A percentile compares a stretch with the other conserved stretches of the same genome.
phyloP scores from a whole-genome alignment of 1,139 yeast species.

The Tardiomyces blankii region DNA sequence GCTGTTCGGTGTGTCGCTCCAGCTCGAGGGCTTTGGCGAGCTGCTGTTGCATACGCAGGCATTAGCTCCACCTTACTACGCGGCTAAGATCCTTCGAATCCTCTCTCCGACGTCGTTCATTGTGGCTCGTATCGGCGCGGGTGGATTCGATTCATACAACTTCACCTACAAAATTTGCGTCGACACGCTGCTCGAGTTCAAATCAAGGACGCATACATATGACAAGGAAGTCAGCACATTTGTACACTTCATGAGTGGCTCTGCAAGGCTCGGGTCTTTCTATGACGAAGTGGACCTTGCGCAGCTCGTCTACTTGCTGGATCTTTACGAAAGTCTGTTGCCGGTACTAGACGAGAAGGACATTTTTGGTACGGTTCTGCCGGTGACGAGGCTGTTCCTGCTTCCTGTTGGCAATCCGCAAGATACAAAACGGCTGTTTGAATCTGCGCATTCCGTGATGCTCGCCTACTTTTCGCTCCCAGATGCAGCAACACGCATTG shows the following conservation, averaged over 20 bases:
- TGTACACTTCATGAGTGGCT: slow-evolving; percentile 30
- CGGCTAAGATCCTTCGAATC: slow-evolving; percentile 32
- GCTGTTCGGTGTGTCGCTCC: slow-evolving; percentile 40
- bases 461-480: slow-evolving; percentile 30
- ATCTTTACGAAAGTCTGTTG: slow-evolving; percentile 47
- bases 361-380: slow-evolving; percentile 30
- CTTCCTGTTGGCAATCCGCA: slow-evolving; percentile 18
- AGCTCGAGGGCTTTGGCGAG: slow-evolving; percentile 43
- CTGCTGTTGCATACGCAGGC: slow-evolving; percentile 23
- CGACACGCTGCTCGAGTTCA: slow-evolving; percentile 32
- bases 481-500: slow-evolving; percentile 7
- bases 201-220: slow-evolving; percentile 23
- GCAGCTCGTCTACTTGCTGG: slow-evolving; percentile 45
- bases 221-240: slow-evolving; percentile 1
- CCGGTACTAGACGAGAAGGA: slow-evolving; percentile 27
- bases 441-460: slow-evolving; percentile 59
- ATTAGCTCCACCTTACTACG: slow-evolving; percentile 15
- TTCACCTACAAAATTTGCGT: slow-evolving; percentile 46
- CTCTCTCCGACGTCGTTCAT: slow-evolving; percentile 48
- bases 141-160: slow-evolving; percentile 61
- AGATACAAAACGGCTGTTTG: slow-evolving; percentile 26
- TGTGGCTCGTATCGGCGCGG: slow-evolving; percentile 49
- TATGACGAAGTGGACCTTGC: slow-evolving; percentile 34
- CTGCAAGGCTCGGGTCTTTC: slow-evolving; percentile 28
- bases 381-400: slow-evolving; percentile 34